Percentiles rank a stretch among this genome's conserved stretches.
phyloP scores from a whole-genome alignment of 1,139 yeast genomes.

The Blastobotrys indianensis region DNA sequence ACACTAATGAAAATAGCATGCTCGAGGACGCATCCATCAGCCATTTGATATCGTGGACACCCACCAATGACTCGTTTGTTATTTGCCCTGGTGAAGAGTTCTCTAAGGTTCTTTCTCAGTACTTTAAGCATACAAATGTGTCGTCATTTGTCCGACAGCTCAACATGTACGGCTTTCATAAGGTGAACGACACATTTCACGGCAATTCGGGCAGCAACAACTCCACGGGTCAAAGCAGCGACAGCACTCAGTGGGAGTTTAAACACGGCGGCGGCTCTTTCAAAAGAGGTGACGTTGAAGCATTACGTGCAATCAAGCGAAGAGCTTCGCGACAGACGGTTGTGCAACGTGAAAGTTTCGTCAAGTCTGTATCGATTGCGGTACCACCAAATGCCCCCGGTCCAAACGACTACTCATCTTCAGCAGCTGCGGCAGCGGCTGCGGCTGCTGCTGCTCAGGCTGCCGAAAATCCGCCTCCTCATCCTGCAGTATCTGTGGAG shows the following conservation, averaged over 20 bases:
- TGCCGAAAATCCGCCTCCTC: conserved; percentile 10
- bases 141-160: conserved; percentile 93
- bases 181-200: conserved; percentile 45
- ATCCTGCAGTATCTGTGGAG: conserved; percentile 8
- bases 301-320: conserved; percentile 61
- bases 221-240: conserved; percentile 15
- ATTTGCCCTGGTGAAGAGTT: conserved; percentile 41
- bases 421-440: conserved; percentile 8
- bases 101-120: conserved; percentile 67
- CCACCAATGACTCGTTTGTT: conserved; percentile 43
- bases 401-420: conserved; percentile 7
- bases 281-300: conserved; percentile 65
- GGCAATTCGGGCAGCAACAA: conserved; percentile 12
- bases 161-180: conserved; percentile 98
- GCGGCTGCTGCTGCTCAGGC: conserved; percentile 5
- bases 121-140: conserved; percentile 91
- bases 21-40: conserved; percentile 46
- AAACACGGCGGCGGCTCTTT: conserved; percentile 77
- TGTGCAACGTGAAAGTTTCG: conserved; percentile 27
- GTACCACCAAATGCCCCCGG: conserved; percentile 27
- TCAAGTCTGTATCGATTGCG: conserved; percentile 28
- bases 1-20: conserved; percentile 37
- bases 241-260: conserved; percentile 64
- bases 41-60: conserved; percentile 76
- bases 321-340: conserved; percentile 41